phyloP scores from a whole-genome alignment of 1,139 yeast species.

The Scheffersomyces titani region DNA sequence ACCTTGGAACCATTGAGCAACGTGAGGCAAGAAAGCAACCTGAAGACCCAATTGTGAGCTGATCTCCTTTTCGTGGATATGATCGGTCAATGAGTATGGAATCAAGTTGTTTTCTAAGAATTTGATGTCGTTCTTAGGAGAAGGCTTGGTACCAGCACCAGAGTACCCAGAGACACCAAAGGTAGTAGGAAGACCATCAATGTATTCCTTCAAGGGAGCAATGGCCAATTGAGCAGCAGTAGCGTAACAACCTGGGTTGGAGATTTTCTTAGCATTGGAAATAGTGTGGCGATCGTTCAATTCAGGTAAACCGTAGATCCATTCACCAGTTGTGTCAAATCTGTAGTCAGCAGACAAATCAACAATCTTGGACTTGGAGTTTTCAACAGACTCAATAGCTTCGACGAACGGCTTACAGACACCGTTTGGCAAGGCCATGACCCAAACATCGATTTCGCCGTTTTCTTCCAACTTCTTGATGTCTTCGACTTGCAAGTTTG shows the following conservation, averaged over 20 bases:
- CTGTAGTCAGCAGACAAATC: conserved; percentile 96
- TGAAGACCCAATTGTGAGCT: conserved; percentile 73
- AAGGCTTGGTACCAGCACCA: conserved; percentile 98
- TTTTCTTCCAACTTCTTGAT: conserved; percentile 73
- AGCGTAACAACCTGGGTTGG: conserved; percentile 98
- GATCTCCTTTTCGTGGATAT: conserved; percentile 92
- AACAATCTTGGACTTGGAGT: conserved; percentile 71
- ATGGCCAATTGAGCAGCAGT: conserved; percentile 95
- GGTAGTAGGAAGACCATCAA: conserved; percentile 72
- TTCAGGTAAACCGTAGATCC: conserved; percentile 94
- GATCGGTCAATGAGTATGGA: conserved; percentile 95
- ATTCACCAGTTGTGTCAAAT: conserved; percentile 81
- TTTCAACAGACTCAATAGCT: conserved; percentile 72
- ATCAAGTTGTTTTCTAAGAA: conserved; percentile 78
- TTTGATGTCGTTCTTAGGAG: conserved; percentile 87
- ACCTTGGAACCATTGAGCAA: conserved; percentile 99
- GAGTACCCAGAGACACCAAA: conserved; percentile 98
- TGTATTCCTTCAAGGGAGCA: conserved; percentile 71
- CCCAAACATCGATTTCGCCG: conserved; percentile 91
- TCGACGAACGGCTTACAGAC: conserved; percentile 97
- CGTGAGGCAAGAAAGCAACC: conserved; percentile 94
- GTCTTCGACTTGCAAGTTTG: conserved; percentile 86
- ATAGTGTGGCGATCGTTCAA: conserved; percentile 66
- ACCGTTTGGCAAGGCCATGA: conserved; percentile 98
- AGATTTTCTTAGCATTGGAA: conserved; percentile 75